Evolutionary conservation across 1,284 basidiomycete species (phyloP).

Genomic region (Apiotrichum sp.): DNA sequence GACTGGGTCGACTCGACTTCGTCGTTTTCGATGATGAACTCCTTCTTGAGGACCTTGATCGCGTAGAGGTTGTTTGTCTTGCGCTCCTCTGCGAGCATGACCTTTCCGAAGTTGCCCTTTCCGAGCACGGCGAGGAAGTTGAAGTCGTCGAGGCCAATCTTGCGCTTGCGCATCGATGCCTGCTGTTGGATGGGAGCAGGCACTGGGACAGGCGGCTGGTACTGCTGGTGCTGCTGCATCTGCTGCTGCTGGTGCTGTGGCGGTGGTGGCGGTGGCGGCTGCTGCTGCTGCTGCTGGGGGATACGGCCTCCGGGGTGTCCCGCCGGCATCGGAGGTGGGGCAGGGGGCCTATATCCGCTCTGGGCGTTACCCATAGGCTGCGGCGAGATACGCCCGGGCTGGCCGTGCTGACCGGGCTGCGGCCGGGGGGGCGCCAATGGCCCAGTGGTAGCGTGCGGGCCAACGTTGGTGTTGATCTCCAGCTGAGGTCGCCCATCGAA

Average conservation of each 20-base stretch:
- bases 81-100: conserved; percentile 99
- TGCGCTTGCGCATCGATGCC: conserved; percentile 55
- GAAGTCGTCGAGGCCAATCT: conserved; percentile 96
- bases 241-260: conserved; percentile 34
- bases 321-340: background rate
- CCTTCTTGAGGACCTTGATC: conserved; percentile 99
- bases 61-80: conserved; percentile 80
- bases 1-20: conserved; percentile 99
- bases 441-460: background rate
- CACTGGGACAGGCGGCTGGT: background rate
- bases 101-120: conserved; percentile 99
- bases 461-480: conserved; percentile 2
- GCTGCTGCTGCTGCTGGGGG: conserved; percentile 23
- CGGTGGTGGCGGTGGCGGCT: too few species aligned
- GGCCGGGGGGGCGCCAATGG: conserved; percentile 2
- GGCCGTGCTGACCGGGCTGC: too few species aligned
- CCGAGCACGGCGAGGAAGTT: conserved; percentile 98
- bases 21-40: conserved; percentile 99
- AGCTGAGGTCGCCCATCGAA: conserved; percentile 6
- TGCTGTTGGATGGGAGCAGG: conserved; percentile 9
- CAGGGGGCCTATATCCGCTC: conserved; percentile 1
- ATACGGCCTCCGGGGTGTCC: background rate
- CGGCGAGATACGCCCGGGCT: conserved; percentile 47
- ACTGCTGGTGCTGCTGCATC: conserved; percentile 49
- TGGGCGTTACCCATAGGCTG: background rate